Percentiles rank a stretch among this genome's conserved stretches.
Evolutionary conservation across 306 rosid species (phyloP).

Genomic region (Castanospermum australe): DNA sequence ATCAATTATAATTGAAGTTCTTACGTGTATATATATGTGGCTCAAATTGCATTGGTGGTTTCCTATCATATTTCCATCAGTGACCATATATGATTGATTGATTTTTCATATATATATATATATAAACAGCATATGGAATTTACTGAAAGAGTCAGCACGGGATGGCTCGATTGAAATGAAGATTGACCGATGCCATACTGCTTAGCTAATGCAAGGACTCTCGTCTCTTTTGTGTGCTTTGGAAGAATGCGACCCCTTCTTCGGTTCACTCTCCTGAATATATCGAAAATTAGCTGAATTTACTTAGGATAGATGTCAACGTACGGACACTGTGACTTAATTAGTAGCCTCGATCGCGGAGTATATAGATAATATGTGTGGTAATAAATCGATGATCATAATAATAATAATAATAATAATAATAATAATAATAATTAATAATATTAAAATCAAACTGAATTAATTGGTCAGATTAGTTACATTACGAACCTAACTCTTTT

Average conservation of each 20-base stretch:
- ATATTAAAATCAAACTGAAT: no score
- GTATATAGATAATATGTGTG: no score
- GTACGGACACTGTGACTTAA: not conserved
- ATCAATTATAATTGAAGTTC: constrained; percentile 25
- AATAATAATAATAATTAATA: no score
- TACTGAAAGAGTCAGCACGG: not conserved
- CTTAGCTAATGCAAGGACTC: constrained; percentile 32
- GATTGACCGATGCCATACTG: constrained; percentile 26
- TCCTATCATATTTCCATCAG: constrained; percentile 15
- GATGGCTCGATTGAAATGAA: constrained; percentile 36
- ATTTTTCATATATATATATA: not conserved
- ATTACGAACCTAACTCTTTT: no score
- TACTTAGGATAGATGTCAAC: constrained; percentile 8
- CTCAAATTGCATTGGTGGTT: constrained; percentile 7
- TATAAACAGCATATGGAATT: not conserved
- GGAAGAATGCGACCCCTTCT: constrained; percentile 6
- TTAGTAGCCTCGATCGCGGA: no score
- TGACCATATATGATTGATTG: constrained; percentile 35
- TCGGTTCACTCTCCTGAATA: not conserved
- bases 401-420: no score
- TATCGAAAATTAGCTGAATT: not conserved
- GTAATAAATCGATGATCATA: no score
- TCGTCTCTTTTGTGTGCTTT: not conserved
- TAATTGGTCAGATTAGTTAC: no score
- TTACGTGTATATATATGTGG: constrained; percentile 37